Evolutionary conservation across 768 basidiomycete species (phyloP), one percentile per base, ranked within the genome.

Genomic region (Suillus luteus): DNA sequence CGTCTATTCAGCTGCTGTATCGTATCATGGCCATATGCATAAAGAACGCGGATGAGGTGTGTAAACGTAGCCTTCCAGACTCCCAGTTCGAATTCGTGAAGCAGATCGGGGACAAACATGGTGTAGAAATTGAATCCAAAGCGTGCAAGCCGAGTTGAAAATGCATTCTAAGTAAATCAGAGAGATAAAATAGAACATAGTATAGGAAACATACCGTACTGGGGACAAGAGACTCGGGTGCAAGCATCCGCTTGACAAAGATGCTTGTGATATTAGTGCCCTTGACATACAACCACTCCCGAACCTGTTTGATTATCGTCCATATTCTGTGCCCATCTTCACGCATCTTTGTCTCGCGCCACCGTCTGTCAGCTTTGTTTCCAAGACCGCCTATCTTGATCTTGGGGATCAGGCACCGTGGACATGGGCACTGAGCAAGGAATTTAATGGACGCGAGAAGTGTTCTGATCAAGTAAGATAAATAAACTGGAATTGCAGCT

Each of bases 81-180:
- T 0, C 80, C 79, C 0, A 81, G 69, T 52, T 79, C 78, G 38
- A 73, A 66, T 58, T 78, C 76, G 54, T 79, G 79, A 71, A 82
- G 59, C n/a, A 80, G 62, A 62, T 82, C 78, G 0, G 68, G 65
- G 0, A 73, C 69, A 2, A 80, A 68, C 48, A 76, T 71, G 0
- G 11, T 19, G 61, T 65, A 76, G 4, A 70, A 40, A 55, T 75
- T 65, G 24, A 74, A 71, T 0, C 65, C 68, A 22, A 69, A 61
- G 6, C 22, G 10, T 1, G 60, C 55, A 1, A 76, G 57, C 10
- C 57, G 40, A 0, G 60, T 49, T 1, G 75, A 77, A 64, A 79
- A 77, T 8, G 62, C 44, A 33, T 64, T 67, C 62, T 35, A 35
- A 35, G 33, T 8, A 8, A 35, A 35, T 35, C 33, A 35, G 33